A percentile compares a stretch with the other conserved stretches of the same genome.
These are phyloP conservation scores for Claviceps pazoutovae DNA, from an alignment of 2,329 filamentous ascomycete genomes.

Conservation along the genomic window DNA sequence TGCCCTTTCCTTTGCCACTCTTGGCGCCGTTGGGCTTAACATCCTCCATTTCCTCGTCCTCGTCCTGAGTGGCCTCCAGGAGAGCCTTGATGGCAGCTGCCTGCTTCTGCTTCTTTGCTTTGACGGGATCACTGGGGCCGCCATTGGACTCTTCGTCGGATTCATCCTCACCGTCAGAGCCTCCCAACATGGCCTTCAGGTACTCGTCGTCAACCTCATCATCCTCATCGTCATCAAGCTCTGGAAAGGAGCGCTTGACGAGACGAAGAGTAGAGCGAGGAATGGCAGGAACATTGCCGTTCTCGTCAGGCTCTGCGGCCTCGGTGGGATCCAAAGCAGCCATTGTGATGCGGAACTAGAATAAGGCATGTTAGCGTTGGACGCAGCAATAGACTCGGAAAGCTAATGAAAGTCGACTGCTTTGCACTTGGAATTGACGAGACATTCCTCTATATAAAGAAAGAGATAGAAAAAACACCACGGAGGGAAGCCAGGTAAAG, in stretches of 20 bases:
- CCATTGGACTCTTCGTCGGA: slow-evolving; percentile 60
- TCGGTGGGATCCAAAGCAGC: slow-evolving; percentile 89
- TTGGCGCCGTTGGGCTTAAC: slow-evolving; percentile 45
- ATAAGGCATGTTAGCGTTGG: slow-evolving; percentile 15
- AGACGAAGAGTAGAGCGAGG: slow-evolving; percentile 83
- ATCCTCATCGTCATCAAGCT: slow-evolving; percentile 39
- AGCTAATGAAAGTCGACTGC: background rate
- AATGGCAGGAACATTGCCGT: slow-evolving; percentile 44
- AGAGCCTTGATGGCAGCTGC: slow-evolving; percentile 67
- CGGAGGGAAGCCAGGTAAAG: background rate
- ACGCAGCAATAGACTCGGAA: background rate
- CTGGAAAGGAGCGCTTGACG: slow-evolving; percentile 54
- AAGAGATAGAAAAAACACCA: background rate
- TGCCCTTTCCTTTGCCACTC: slow-evolving; percentile 42
- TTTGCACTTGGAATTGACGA: background rate
- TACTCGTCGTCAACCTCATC: slow-evolving; percentile 56
- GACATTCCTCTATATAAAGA: background rate
- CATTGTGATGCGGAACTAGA: slow-evolving; percentile 93
- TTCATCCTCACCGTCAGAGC: slow-evolving; percentile 39
- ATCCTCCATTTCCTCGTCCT: slow-evolving; percentile 62
- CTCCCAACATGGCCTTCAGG: slow-evolving; percentile 39
- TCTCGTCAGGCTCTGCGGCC: slow-evolving; percentile 50
- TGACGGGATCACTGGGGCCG: slow-evolving; percentile 80
- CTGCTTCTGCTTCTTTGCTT: slow-evolving; percentile 75
- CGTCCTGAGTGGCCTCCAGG: slow-evolving; percentile 49